These are phyloP conservation scores for Kurtzmaniella quercitrusa DNA, from an alignment of 1,139 yeast genomes.

Conservation along the genomic window DNA sequence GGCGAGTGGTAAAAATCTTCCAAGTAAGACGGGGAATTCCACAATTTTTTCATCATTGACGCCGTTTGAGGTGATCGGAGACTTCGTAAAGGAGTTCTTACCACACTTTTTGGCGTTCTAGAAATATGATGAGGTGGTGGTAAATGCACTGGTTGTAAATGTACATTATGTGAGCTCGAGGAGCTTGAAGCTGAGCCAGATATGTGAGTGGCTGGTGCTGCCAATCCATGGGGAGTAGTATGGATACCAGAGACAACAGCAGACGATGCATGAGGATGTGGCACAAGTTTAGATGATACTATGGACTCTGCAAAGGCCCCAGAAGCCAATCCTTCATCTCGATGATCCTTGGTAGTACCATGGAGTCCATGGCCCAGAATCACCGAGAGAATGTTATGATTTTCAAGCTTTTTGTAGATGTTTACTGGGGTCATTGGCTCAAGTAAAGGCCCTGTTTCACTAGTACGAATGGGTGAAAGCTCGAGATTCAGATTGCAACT, in stretches of 20 bases:
- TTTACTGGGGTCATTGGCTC: slow-evolving; percentile 54
- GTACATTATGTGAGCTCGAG: background rate
- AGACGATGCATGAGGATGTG: background rate
- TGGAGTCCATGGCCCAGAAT: background rate
- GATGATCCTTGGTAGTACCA: background rate
- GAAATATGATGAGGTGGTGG: slow-evolving; percentile 8
- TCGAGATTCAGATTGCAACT: slow-evolving; percentile 63
- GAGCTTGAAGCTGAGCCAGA: background rate
- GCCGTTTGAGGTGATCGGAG: slow-evolving; percentile 40
- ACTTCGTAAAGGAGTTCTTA: slow-evolving; percentile 36
- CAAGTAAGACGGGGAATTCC: slow-evolving; percentile 63
- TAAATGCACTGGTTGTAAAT: slow-evolving; percentile 7
- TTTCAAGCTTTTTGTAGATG: slow-evolving; percentile 8
- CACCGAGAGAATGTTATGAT: background rate
- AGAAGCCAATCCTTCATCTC: background rate
- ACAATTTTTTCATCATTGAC: slow-evolving; percentile 43
- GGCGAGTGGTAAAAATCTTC: slow-evolving; percentile 69
- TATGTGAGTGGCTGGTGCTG: background rate
- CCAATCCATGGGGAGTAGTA: background rate
- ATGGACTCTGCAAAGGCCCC: background rate
- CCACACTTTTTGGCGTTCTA: slow-evolving; percentile 29
- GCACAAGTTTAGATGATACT: background rate
- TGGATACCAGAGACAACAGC: background rate
- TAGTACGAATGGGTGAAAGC: slow-evolving; percentile 52
- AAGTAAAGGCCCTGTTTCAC: slow-evolving; percentile 59